phyloP scores from a whole-genome alignment of 2,329 filamentous ascomycete genomes.

The Ambrosiella beaveri region DNA sequence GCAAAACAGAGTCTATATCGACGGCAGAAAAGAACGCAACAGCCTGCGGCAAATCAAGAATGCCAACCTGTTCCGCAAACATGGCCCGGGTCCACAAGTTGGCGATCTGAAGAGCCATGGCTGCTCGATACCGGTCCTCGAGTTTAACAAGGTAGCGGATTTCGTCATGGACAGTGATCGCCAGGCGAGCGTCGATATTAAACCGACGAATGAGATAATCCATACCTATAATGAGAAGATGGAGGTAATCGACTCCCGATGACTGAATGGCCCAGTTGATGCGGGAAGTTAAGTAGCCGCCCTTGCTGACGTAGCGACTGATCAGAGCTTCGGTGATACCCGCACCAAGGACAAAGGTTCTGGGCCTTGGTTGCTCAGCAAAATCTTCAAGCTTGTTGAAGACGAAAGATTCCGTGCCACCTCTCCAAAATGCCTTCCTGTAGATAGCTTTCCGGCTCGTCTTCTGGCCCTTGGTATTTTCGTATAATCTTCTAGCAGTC shows the following conservation, averaged over 20 bases:
- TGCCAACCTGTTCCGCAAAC: conserved; percentile 94
- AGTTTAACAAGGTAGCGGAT: conserved; percentile 83
- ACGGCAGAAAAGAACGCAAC: conserved; percentile 94
- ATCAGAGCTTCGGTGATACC: conserved; percentile 94
- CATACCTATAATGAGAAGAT: conserved; percentile 85
- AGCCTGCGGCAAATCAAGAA: conserved; percentile 80
- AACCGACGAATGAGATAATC: conserved; percentile 78
- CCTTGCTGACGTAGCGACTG: conserved; percentile 70
- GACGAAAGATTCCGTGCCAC: conserved; percentile 90
- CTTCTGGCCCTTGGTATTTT: conserved; percentile 77
- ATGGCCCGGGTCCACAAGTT: conserved; percentile 96
- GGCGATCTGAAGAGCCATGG: conserved; percentile 82
- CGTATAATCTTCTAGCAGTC: conserved; percentile 67
- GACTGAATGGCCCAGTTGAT: conserved; percentile 99
- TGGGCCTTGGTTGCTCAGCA: conserved; percentile 78
- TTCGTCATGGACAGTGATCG: conserved; percentile 94
- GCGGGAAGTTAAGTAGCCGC: conserved; percentile 82
- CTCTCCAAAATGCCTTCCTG: conserved; percentile 76
- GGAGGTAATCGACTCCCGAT: conserved; percentile 90
- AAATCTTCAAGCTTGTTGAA: conserved; percentile 98
- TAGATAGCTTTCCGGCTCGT: conserved; percentile 56
- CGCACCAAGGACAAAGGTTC: conserved; percentile 81
- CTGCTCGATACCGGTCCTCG: conserved; percentile 70
- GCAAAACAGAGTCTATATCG: conserved; percentile 86
- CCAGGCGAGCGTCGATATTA: conserved; percentile 67